A percentile compares a stretch with the other conserved stretches of the same genome.
phyloP scores from a whole-genome alignment of 441 rosid genomes.

The Erysimum pusillum region DNA sequence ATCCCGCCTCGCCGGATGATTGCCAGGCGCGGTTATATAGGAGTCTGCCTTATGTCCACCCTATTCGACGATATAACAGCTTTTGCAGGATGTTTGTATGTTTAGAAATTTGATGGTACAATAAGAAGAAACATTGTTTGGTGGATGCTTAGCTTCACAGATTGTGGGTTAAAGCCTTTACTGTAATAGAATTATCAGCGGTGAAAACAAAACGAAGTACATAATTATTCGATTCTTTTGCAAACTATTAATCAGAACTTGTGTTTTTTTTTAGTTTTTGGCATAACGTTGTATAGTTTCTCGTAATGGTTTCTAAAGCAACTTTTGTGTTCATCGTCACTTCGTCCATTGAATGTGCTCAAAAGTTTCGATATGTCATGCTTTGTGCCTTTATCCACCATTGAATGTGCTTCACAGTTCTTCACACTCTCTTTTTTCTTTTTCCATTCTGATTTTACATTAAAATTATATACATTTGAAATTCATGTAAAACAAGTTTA shows the following conservation, averaged over 20 bases:
- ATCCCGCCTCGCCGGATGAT: neutral
- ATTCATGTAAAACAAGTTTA: neutral
- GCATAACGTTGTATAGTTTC: neutral
- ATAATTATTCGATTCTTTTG: too few relatives aligned
- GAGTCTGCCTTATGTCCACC: neutral
- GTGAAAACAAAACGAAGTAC: too few relatives aligned
- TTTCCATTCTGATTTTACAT: neutral
- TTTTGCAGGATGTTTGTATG: neutral
- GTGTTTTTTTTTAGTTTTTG: neutral
- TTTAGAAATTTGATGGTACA: constrained; percentile 17
- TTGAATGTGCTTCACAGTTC: constrained; percentile 36
- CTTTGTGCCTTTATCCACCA: constrained; percentile 13
- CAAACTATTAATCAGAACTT: too few relatives aligned
- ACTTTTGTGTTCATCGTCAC: constrained; percentile 25
- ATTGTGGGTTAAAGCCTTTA: constrained; percentile 8
- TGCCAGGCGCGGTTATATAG: neutral
- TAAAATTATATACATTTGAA: neutral
- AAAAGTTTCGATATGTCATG: constrained; percentile 28
- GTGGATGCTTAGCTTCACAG: neutral
- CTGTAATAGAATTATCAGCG: neutral
- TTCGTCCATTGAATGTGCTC: constrained; percentile 41
- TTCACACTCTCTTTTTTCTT: neutral
- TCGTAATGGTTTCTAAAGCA: constrained; percentile 11
- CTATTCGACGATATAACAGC: constrained; percentile 22
- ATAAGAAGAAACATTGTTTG: constrained; percentile 18